These are phyloP conservation scores for Pyracantha coccinea DNA, from an alignment of 331 rosid genomes.

Conservation along the genomic window DNA sequence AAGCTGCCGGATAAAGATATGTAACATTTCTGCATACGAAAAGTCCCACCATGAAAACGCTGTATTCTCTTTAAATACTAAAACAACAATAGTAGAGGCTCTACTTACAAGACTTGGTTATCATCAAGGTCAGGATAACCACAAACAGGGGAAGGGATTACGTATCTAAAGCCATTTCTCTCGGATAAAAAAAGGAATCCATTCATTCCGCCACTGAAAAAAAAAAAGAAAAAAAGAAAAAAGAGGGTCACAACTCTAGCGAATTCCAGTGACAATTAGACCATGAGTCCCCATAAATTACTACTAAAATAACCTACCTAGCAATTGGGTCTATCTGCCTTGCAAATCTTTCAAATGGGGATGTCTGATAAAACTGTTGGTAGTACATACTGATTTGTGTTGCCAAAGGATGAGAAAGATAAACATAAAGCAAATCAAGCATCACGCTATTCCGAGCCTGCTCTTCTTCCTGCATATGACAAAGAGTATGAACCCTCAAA, in stretches of 20 bases:
- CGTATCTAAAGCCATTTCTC: slow-evolving; percentile 46
- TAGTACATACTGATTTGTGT: slow-evolving; percentile 37
- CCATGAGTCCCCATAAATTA: slow-evolving; percentile 3
- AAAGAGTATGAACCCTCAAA: slow-evolving; percentile 23
- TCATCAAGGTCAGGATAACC: slow-evolving; percentile 53
- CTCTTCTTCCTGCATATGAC: slow-evolving; percentile 69
- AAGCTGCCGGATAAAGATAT: slow-evolving; percentile 50
- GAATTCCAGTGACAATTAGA: slow-evolving; percentile 5
- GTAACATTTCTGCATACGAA: slow-evolving; percentile 63
- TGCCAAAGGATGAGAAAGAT: slow-evolving; percentile 52
- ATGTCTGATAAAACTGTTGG: slow-evolving; percentile 26
- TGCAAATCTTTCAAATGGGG: slow-evolving; percentile 28
- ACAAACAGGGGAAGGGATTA: slow-evolving; percentile 57
- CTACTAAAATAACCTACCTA: slow-evolving; percentile 46
- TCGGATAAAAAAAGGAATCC: slow-evolving; percentile 68
- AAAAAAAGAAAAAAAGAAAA: neutral
- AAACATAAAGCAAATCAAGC: slow-evolving; percentile 77
- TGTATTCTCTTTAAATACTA: neutral
- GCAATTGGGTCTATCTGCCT: slow-evolving; percentile 37
- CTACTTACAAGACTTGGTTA: slow-evolving; percentile 79
- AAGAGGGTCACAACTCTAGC: neutral
- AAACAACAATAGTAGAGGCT: neutral
- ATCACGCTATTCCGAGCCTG: slow-evolving; percentile 57
- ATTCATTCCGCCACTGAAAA: slow-evolving; percentile 84
- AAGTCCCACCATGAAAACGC: slow-evolving; percentile 19